phyloP scores from a whole-genome alignment of 306 rosid species.

The Notholithocarpus densiflorus region DNA sequence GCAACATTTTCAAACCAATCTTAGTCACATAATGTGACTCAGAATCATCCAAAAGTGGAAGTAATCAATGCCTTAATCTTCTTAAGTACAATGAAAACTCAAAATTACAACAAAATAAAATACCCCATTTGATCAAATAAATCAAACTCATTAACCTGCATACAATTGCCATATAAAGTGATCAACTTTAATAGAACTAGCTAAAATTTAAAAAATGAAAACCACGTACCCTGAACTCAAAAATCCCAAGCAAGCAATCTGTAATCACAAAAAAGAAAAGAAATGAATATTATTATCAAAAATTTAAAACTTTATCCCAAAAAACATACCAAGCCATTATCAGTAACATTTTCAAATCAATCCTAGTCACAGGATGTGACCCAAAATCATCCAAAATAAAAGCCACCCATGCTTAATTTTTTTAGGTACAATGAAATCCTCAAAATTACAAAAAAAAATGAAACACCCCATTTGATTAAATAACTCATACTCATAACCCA shows the following conservation, averaged over 20 bases:
- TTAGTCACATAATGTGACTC: too few relatives aligned
- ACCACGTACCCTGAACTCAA: not conserved
- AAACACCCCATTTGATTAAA: not conserved
- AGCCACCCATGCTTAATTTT: not conserved
- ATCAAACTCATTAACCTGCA: too few relatives aligned
- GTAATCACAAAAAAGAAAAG: not conserved
- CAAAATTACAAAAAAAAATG: not conserved
- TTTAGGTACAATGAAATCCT: not conserved
- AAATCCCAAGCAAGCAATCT: not conserved
- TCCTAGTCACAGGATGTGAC: too few relatives aligned
- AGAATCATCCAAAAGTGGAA: too few relatives aligned
- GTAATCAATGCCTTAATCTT: too few relatives aligned
- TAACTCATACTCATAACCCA: not conserved
- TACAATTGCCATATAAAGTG: too few relatives aligned
- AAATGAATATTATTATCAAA: not conserved
- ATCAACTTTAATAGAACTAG: too few relatives aligned
- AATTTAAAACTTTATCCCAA: not conserved
- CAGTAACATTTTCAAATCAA: too few relatives aligned
- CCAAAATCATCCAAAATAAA: not conserved
- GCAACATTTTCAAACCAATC: too few relatives aligned
- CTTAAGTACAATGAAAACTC: too few relatives aligned
- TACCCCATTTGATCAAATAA: too few relatives aligned
- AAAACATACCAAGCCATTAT: not conserved
- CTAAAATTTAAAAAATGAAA: not conserved
- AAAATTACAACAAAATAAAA: too few relatives aligned